Evolutionary conservation across 179 eudicot species (phyloP).

Genomic region (Silene vulgaris): DNA sequence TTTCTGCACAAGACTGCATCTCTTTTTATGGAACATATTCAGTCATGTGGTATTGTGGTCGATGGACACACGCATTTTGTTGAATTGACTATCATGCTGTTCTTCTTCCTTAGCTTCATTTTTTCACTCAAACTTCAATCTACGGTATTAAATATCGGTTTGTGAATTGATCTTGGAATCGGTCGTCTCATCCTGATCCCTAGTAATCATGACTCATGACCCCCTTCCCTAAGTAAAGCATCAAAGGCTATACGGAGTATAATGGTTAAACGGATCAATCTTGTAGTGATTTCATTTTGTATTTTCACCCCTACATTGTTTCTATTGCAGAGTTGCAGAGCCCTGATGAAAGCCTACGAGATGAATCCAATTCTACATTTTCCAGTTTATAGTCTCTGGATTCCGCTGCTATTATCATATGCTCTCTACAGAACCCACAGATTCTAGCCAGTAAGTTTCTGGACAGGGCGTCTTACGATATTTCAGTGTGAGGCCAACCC

Average conservation of each 20-base stretch:
- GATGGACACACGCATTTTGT: not conserved
- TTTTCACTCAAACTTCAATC: no score
- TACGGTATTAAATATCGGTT: no score
- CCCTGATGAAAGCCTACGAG: conserved; percentile 72
- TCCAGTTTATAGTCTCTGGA: conserved; percentile 53
- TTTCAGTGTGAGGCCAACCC: conserved; percentile 1
- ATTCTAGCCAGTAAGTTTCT: conserved; percentile 19
- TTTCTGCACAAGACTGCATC: conserved; percentile 5
- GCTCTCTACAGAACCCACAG: conserved; percentile 51
- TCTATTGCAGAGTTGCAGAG: conserved; percentile 59
- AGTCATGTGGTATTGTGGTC: not conserved
- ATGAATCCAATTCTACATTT: conserved; percentile 78
- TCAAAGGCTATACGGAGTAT: not conserved
- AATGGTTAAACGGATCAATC: no score
- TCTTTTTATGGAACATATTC: not conserved
- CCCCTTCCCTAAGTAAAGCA: no score
- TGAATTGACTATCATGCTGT: not conserved
- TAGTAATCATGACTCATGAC: no score
- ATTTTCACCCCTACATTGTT: not conserved
- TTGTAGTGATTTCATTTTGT: not conserved
- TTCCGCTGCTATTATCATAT: conserved; percentile 67
- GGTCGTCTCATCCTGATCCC: no score
- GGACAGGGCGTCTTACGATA: not conserved
- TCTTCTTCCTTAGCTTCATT: no score
- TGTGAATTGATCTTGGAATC: no score